Evolutionary conservation across 2,329 filamentous ascomycete species (phyloP), one percentile per base, ranked within the genome.

Genomic region (Fusarium verticillioides): DNA sequence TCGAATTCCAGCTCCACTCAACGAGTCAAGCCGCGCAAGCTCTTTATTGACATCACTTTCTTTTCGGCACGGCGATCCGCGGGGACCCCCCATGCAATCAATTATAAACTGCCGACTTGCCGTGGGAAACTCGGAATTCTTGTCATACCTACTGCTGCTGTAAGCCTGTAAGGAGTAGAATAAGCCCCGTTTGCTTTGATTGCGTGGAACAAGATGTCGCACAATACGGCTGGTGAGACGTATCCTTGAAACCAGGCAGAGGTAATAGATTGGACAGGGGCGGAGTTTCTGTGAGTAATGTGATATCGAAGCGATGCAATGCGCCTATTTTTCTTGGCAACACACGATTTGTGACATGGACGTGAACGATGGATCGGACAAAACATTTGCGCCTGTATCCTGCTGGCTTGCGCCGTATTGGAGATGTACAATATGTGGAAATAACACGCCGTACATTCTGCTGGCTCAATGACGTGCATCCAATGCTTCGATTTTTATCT

Each of bases 11-110:
- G 34, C 26, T 52, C 62, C 52, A 43, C 59, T 16, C 26, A 28
- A 26, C 34, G 26, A 49, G 21, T 68, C 54, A 49, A 43, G 66
- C 64, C 66, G 34, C 66, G 66, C 66, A 69, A 69, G 64, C 64
- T 54, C 47, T 43, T 60, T 13, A 18, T 37, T 49, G 49, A 66
- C 47, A 66, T 62, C 34, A 49, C 36, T 10, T 26, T 23, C 21
- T 13, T 37, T 63, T 63, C 47, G 63, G 63, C 65, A 62, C 32
- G 32, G n/a, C n/a, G 56, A 69, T 63, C 64, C 57, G 66, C n/a
- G 28, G 18, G 28, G 23, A 18, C 23, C 36, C 36, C 18, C 60
- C 60, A 59, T 39, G 23, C 60, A 46, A 28, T 58, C 26, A 57
- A 36, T 46, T 46, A 46, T 32, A 63, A 26, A 30, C 32, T 61